Evolutionary conservation across 345 rosid species (phyloP).

Genomic region (Moricandia arvensis): DNA sequence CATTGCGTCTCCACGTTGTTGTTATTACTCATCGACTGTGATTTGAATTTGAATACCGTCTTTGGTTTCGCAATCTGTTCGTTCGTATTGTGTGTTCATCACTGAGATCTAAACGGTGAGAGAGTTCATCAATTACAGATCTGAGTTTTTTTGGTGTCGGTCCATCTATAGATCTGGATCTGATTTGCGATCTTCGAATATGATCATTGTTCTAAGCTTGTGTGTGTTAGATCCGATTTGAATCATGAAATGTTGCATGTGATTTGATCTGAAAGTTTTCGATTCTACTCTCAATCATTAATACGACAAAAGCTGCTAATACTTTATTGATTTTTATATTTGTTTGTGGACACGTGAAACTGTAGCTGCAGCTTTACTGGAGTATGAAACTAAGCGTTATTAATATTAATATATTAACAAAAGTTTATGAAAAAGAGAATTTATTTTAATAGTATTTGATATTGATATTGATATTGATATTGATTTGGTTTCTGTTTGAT

Average conservation of each 20-base stretch:
- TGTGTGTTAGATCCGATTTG: background rate
- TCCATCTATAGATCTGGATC: constrained; percentile 35
- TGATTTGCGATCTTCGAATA: constrained; percentile 20
- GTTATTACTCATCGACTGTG: background rate
- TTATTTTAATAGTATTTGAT: background rate
- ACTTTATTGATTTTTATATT: background rate
- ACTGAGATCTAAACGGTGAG: constrained; percentile 29
- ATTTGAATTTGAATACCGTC: background rate
- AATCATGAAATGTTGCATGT: background rate
- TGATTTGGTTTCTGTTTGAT: background rate
- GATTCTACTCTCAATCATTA: background rate
- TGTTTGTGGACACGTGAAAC: background rate
- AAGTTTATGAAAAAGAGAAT: background rate
- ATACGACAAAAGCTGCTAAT: constrained; percentile 4
- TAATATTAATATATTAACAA: background rate
- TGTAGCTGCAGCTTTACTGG: constrained; percentile 10
- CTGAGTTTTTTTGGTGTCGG: constrained; percentile 14
- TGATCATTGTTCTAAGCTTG: background rate
- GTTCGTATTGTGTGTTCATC: background rate
- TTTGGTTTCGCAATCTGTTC: background rate
- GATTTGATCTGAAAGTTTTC: background rate
- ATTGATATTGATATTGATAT: constrained; percentile 18
- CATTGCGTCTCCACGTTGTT: background rate
- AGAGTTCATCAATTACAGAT: constrained; percentile 11
- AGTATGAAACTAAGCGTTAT: background rate